Conservation (phyloP, 2,329 filamentous ascomycete species). For the Clonostachys chloroleuca region DNA sequence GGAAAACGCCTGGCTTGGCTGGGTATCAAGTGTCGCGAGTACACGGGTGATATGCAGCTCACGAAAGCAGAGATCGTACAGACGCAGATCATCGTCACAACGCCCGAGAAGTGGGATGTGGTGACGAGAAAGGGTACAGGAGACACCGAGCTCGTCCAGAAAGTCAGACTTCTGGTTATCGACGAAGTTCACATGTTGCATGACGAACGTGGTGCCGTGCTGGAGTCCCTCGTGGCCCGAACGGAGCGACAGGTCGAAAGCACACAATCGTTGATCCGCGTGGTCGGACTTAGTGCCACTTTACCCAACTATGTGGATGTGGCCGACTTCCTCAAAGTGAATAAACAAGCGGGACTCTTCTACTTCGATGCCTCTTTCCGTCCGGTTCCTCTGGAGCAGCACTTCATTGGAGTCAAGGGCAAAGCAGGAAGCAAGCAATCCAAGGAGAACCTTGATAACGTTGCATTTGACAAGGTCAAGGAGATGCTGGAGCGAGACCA, state of each 20-base stretch:
- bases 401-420: conserved; percentile 94
- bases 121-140: conserved; percentile 96
- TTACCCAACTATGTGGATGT: conserved; percentile 96
- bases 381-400: conserved; percentile 92
- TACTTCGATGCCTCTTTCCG: conserved; percentile 97
- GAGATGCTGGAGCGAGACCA: conserved; percentile 91
- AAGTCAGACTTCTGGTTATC: conserved; percentile 92
- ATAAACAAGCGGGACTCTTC: conserved; percentile 86
- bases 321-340: conserved; percentile 94
- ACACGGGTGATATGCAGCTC: conserved; percentile 98
- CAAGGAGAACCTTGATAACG: conserved; percentile 81
- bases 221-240: conserved; percentile 91
- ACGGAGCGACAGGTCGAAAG: conserved; percentile 97
- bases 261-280: conserved; percentile 94
- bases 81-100: conserved; percentile 97
- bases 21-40: conserved; percentile 84
- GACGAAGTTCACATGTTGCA: conserved; percentile 99
- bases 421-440: conserved; percentile 78
- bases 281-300: conserved; percentile 91
- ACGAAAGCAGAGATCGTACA: conserved; percentile 94
- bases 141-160: conserved; percentile 95
- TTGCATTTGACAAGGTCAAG: conserved; percentile 89
- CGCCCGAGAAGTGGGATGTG: conserved; percentile 98
- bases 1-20: conserved; percentile 91
- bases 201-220: conserved; percentile 90